Evolutionary conservation across 257 asterid species (phyloP), one percentile per base, ranked within the genome.

Genomic region (Lantana camara): DNA sequence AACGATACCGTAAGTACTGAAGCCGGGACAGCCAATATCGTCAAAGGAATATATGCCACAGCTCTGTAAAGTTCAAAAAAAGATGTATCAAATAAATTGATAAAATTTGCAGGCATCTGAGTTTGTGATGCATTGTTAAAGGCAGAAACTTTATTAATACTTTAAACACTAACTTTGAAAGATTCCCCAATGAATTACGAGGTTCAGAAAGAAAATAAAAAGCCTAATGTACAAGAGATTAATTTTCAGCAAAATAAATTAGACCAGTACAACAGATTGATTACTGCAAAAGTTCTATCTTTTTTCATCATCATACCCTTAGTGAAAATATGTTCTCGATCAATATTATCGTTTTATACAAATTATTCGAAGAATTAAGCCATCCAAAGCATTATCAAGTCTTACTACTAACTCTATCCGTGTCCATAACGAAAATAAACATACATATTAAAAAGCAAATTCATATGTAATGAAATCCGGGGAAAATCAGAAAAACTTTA

Each of bases 1-100:
- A 74, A 69, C 70, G n/a, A 73, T 82, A 93, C 97, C 51, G 99
- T 90, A 55, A 93, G 96, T 27, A 93, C 59, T 68, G 97, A 90
- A 75, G 99, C 99, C 69, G 99, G 99, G 66, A 93, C 97, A 20
- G 96, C 97, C 75, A 93, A 76, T 67, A 90, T 77, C 3, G 99
- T 93, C 49, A 93, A 69, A 51, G 98, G 96, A 67, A 93, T 84
- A 73, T 93, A 93, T 54, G 98, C 96, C 72, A 89, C 73, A 48
- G 96, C 96, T 80, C 98, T 93, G 89, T 79, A 69, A 54, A 51
- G 52, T 53, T 57, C 52, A 60, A 15, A 60, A 74, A 65, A 12
- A 1, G 16, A 41, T 20, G 66, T 37, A 35, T 24, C 6, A 49
- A 47, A 23, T 44, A 21, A 60, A 24, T 17, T 37, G 46, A 51